phyloP scores from a whole-genome alignment of 2,329 filamentous ascomycete species.

The Curvularia sp. region DNA sequence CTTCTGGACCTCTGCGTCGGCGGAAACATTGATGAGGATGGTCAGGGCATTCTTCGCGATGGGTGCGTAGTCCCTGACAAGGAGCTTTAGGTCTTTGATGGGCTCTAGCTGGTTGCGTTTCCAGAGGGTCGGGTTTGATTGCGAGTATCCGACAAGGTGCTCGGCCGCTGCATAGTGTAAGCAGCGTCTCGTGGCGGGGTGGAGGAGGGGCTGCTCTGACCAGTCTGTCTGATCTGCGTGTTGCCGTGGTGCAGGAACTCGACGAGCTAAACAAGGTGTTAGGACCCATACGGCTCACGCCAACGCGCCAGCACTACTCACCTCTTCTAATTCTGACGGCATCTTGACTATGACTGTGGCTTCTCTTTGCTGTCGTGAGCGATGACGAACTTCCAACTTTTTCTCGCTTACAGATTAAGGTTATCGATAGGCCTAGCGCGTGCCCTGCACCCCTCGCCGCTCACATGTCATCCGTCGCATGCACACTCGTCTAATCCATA shows the following conservation, averaged over 20 bases:
- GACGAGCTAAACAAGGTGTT: slow-evolving; percentile 69
- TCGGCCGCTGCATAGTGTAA: slow-evolving; percentile 69
- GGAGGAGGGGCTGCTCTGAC: slow-evolving; percentile 55
- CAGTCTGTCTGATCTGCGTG: slow-evolving; percentile 84
- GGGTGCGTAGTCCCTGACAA: slow-evolving; percentile 83
- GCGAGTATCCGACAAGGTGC: slow-evolving; percentile 84
- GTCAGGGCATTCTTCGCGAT: slow-evolving; percentile 93
- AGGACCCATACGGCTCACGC: neutral
- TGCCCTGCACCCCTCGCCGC: slow-evolving; percentile 10
- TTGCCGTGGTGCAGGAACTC: slow-evolving; percentile 93
- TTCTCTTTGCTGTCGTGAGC: slow-evolving; percentile 18
- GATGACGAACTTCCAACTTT: slow-evolving; percentile 38
- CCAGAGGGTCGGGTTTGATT: slow-evolving; percentile 79
- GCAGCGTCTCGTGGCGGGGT: slow-evolving; percentile 29
- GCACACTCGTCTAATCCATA: slow-evolving; percentile 15
- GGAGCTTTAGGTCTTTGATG: slow-evolving; percentile 83
- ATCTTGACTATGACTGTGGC: slow-evolving; percentile 44
- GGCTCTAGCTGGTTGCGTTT: slow-evolving; percentile 80
- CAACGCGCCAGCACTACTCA: slow-evolving; percentile 22
- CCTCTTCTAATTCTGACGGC: slow-evolving; percentile 61
- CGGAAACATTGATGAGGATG: slow-evolving; percentile 85
- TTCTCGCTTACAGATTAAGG: slow-evolving; percentile 32
- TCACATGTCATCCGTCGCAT: slow-evolving; percentile 11
- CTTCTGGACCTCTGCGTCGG: slow-evolving; percentile 77
- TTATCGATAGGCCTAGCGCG: slow-evolving; percentile 46